Evolutionary conservation across 148 eudicot genomes (phyloP).

Genomic region (Nepenthes gracilis): DNA sequence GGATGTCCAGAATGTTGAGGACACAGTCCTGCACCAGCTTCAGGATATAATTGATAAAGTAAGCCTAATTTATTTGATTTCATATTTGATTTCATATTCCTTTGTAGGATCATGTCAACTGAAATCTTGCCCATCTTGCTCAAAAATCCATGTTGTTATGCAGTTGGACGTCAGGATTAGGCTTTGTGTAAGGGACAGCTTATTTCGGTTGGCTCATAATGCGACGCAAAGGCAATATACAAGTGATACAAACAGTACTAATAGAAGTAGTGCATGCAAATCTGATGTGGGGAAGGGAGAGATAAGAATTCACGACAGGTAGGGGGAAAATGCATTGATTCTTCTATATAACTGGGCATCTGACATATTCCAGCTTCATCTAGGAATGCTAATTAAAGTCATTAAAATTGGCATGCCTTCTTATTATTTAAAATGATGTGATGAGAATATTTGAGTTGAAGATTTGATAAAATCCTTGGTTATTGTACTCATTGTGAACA

Average conservation of each 20-base stretch:
- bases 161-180: slow-evolving; percentile 63
- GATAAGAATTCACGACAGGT: slow-evolving; percentile 40
- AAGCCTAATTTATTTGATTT: background rate
- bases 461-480: too few species aligned
- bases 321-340: slow-evolving; percentile 6
- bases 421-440: too few species aligned
- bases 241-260: slow-evolving; percentile 31
- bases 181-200: slow-evolving; percentile 70
- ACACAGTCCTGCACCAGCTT: slow-evolving; percentile 47
- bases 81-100: too few species aligned
- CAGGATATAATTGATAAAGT: slow-evolving; percentile 51
- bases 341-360: too few species aligned
- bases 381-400: too few species aligned
- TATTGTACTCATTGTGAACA: too few species aligned
- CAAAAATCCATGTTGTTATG: slow-evolving; percentile 7
- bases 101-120: background rate
- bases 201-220: slow-evolving; percentile 68
- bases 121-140: background rate
- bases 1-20: slow-evolving; percentile 42
- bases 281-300: slow-evolving; percentile 26
- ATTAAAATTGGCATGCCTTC: too few species aligned
- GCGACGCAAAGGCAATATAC: slow-evolving; percentile 50
- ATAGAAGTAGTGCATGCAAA: slow-evolving; percentile 18
- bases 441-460: too few species aligned
- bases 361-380: too few species aligned